These are phyloP conservation scores for Calocera viscosa DNA, from an alignment of 768 basidiomycete species.

Conservation along the genomic window DNA sequence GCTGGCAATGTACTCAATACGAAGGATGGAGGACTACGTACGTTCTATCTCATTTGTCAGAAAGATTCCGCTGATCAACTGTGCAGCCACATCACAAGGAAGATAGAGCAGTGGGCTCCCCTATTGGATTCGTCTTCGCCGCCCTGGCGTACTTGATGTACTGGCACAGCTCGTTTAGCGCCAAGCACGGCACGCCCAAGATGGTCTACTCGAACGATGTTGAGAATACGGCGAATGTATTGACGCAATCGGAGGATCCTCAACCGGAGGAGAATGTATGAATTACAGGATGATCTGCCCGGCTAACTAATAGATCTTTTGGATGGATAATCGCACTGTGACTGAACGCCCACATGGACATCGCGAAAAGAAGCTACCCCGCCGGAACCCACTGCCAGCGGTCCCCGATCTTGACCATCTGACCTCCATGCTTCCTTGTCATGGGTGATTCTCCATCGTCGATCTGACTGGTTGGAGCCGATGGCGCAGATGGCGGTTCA, in stretches of 20 bases:
- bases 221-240: constrained; percentile 11
- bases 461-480: background rate
- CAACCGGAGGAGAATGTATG: constrained; percentile 19
- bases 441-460: background rate
- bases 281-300: constrained; percentile 19
- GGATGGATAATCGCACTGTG: constrained; percentile 39
- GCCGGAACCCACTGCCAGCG: constrained; percentile 14
- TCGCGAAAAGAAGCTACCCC: constrained; percentile 33
- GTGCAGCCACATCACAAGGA: constrained; percentile 53
- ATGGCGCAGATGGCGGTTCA: background rate
- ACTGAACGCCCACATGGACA: constrained; percentile 26
- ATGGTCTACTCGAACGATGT: constrained; percentile 22
- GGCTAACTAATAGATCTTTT: constrained; percentile 54
- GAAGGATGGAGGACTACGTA: constrained; percentile 54
- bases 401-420: constrained; percentile 14
- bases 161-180: constrained; percentile 51
- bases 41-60: constrained; percentile 21
- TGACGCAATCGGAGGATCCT: constrained; percentile 15
- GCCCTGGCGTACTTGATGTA: constrained; percentile 44
- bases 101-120: constrained; percentile 51
- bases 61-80: constrained; percentile 5
- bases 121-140: constrained; percentile 44
- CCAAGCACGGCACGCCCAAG: constrained; percentile 11
- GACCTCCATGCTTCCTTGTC: background rate
- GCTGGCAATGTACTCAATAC: constrained; percentile 46